Base-by-base conservation (phyloP, 2,329 filamentous ascomycete species). In the Verticillium longisporum region DNA sequence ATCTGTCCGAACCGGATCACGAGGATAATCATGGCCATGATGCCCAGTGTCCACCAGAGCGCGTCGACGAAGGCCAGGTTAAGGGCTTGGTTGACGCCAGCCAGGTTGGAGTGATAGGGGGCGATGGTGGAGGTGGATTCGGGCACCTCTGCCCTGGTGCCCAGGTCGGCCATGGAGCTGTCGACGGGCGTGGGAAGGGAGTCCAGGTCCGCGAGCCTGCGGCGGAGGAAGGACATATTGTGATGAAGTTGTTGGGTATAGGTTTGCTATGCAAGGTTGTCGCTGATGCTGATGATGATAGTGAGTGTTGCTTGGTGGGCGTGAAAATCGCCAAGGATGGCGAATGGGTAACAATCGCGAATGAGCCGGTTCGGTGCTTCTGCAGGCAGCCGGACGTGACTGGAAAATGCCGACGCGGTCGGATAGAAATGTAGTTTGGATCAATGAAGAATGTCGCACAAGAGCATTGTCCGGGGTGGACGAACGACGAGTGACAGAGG, bases 41-140 rank as follows among this genome's bases (percentile, higher is more conserved):
- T 78, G 18, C 86, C 86, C 61, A 88, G 68, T 57, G 76, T 85
- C 80, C 81, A 86, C 85, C 85, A 88, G 13, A 88, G 68, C 45
- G 78, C 72, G 65, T 87, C 77, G 67, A 78, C 82, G 68, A 87
- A 84, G 13, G 84, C 66, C 65, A 84, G 71, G 70, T 88, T 87
- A 66, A 80, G 75, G 1, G 74, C 66, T 69, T 87, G 84, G 67
- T 86, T 82, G 64, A 88, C 85, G 60, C 86, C 86, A 67, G 81
- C 82, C 63, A 88, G 78, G 56, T 77, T 78, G 36, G 79, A 80
- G 66, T 80, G 77, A 70, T 80, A 88, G 18, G 82, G 80, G 14
- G 80, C 78, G 62, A 87, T 82, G 21, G 82, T 83, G 21, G 78
- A 75, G 53, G 73, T 76, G 26, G 66, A 63, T 53, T 67, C 57